Percentiles rank a stretch among this genome's conserved stretches.
These are phyloP conservation scores for Danielozyma ontarioensis DNA, from an alignment of 805 yeast species.

Conservation along the genomic window DNA sequence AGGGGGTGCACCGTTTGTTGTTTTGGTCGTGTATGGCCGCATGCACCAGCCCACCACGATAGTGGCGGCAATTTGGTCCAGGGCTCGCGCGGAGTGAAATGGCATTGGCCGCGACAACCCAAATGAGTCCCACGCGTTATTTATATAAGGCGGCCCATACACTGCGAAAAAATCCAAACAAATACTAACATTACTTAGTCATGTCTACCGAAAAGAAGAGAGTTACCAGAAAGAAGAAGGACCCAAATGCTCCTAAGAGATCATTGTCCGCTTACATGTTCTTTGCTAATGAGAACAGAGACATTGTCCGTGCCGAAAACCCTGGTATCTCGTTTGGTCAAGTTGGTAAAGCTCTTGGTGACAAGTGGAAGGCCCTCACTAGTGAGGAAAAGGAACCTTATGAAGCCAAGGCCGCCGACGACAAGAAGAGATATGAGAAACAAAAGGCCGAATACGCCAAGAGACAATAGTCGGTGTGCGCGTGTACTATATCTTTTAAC, in stretches of 20 bases:
- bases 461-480: slow-evolving; percentile 11
- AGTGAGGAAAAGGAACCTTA: slow-evolving; percentile 84
- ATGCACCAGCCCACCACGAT: too few species aligned
- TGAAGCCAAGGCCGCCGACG: slow-evolving; percentile 89
- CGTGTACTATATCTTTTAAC: background rate
- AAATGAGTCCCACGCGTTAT: too few species aligned
- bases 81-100: too few species aligned
- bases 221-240: slow-evolving; percentile 49
- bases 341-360: slow-evolving; percentile 93
- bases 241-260: slow-evolving; percentile 99
- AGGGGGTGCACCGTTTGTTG: too few species aligned
- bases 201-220: slow-evolving; percentile 34
- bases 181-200: background rate
- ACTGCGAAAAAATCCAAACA: background rate
- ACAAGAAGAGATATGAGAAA: slow-evolving; percentile 95
- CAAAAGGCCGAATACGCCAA: slow-evolving; percentile 83
- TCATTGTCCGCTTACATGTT: slow-evolving; percentile 98
- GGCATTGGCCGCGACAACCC: too few species aligned
- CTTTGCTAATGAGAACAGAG: slow-evolving; percentile 97
- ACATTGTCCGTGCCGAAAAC: slow-evolving; percentile 89
- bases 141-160: background rate
- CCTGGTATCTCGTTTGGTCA: slow-evolving; percentile 93
- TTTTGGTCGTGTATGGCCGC: too few species aligned
- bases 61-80: too few species aligned
- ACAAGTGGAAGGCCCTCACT: slow-evolving; percentile 88